phyloP scores from a whole-genome alignment of 208 protist species.

The Leishmania arabica region DNA sequence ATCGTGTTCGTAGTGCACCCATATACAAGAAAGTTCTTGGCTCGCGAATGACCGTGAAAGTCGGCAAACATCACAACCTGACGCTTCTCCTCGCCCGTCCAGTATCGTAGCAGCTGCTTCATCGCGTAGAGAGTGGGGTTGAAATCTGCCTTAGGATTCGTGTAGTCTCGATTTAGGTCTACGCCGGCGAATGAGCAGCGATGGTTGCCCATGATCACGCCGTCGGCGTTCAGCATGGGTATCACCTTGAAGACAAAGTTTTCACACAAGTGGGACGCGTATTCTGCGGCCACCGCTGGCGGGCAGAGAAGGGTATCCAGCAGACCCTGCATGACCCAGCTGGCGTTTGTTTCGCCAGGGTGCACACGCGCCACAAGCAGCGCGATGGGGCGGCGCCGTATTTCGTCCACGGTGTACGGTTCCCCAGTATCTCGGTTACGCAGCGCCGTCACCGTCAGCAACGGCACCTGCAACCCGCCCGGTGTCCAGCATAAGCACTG shows the following conservation, averaged over 20 bases:
- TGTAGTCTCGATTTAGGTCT: conserved; percentile 97
- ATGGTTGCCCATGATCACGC: conserved; percentile 98
- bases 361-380: conserved; percentile 96
- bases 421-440: conserved; percentile 10
- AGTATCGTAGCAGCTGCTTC: conserved; percentile 76
- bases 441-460: conserved; percentile 92
- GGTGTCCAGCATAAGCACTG: conserved; percentile 89
- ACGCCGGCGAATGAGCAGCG: conserved; percentile 93
- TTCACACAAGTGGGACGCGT: conserved; percentile 45
- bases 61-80: conserved; percentile 90
- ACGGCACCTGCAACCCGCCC: conserved; percentile 82
- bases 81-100: conserved; percentile 66
- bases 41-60: conserved; percentile 95
- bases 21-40: conserved; percentile 96
- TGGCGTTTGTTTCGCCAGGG: conserved; percentile 96
- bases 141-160: conserved; percentile 47
- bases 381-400: conserved; percentile 67
- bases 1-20: conserved; percentile 79
- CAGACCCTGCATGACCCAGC: conserved; percentile 96
- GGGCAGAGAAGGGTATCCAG: conserved; percentile 80
- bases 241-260: conserved; percentile 95
- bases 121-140: conserved; percentile 89
- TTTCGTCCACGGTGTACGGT: conserved; percentile 41
- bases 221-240: conserved; percentile 98
- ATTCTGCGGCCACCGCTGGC: conserved; percentile 8